phyloP scores from a whole-genome alignment of 2,329 filamentous ascomycete genomes.

The Pestalotiopsis sp. region DNA sequence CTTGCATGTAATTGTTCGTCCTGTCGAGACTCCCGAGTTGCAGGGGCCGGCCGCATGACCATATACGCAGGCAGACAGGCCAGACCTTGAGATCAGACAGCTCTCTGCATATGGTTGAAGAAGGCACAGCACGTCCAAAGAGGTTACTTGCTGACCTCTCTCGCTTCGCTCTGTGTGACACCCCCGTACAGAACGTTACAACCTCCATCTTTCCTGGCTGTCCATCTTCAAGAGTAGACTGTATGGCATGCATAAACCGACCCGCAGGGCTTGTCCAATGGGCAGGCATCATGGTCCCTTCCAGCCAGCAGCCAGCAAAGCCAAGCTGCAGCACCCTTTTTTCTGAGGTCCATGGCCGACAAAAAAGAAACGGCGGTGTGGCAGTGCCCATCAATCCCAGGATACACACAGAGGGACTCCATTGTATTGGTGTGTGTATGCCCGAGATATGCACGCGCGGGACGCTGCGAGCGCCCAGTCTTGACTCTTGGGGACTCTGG shows the following conservation, averaged over 20 bases:
- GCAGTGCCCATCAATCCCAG: background rate
- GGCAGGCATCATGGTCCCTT: background rate
- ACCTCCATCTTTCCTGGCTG: too few relatives aligned
- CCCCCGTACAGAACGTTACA: background rate
- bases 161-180: background rate
- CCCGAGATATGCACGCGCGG: background rate
- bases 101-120: too few relatives aligned
- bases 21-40: too few relatives aligned
- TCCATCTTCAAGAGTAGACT: background rate
- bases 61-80: too few relatives aligned
- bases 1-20: too few relatives aligned
- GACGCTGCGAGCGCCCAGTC: background rate
- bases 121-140: background rate
- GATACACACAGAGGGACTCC: background rate
- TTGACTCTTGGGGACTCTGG: background rate
- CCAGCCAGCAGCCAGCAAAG: background rate
- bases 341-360: background rate
- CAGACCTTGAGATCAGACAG: too few relatives aligned
- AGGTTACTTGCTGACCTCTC: background rate
- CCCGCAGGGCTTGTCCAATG: background rate
- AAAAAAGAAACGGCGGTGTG: slow-evolving; percentile 10
- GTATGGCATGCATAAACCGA: slow-evolving; percentile 7
- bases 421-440: background rate
- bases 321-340: background rate
- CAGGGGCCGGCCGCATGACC: too few relatives aligned